Conservation (phyloP, 495 filamentous ascomycete genomes). For the Lichenothelia convexa region DNA sequence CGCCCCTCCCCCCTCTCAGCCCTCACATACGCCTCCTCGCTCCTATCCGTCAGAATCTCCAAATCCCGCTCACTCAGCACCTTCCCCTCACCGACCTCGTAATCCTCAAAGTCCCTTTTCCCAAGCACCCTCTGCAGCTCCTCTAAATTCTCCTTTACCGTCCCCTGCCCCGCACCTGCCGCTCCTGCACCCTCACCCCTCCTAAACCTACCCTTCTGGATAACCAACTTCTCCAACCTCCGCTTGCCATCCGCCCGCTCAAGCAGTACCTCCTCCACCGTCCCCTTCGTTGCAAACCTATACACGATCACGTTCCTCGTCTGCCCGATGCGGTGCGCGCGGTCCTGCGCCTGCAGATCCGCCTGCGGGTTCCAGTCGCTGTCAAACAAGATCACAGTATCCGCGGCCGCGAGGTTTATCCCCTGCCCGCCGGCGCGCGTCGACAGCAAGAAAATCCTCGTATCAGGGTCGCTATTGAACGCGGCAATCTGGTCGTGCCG, state of each 20-base stretch:
- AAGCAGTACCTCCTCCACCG: constrained; percentile 77
- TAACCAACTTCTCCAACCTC: constrained; percentile 85
- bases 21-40: constrained; percentile 63
- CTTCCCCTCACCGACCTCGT: constrained; percentile 35
- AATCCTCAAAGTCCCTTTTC: constrained; percentile 39
- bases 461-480: constrained; percentile 43
- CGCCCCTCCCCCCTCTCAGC: constrained; percentile 67
- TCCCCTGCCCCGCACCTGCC: neutral
- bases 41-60: constrained; percentile 62
- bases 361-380: constrained; percentile 97
- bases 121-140: constrained; percentile 40
- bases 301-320: constrained; percentile 86
- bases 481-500: constrained; percentile 65
- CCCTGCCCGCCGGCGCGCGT: constrained; percentile 89
- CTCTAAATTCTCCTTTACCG: constrained; percentile 33
- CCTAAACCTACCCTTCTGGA: constrained; percentile 69
- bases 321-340: constrained; percentile 87
- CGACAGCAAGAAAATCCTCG: constrained; percentile 48
- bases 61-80: constrained; percentile 65
- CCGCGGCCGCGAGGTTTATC: constrained; percentile 64
- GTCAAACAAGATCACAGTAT: constrained; percentile 60
- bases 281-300: constrained; percentile 80
- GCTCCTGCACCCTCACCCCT: constrained; percentile 20
- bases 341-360: constrained; percentile 89
- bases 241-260: constrained; percentile 83